Percentiles rank a stretch among this genome's conserved stretches.
Evolutionary conservation across 768 basidiomycete species (phyloP).

Genomic region (Pilatotrama ljubarskyi): DNA sequence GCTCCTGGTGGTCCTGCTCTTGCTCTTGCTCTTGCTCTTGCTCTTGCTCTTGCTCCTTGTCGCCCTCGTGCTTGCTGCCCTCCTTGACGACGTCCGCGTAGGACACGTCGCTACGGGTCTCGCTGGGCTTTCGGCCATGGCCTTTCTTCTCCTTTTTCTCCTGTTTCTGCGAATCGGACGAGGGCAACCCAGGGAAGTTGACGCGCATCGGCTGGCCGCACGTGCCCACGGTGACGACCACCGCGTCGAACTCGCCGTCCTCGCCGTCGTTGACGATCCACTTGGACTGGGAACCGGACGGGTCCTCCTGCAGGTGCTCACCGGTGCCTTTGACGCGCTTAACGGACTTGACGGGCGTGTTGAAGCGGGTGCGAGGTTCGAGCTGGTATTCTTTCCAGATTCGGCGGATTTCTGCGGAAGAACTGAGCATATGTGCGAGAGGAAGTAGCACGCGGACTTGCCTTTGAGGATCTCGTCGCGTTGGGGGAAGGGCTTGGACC

Average conservation of each 20-base stretch:
- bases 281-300: conserved; percentile 14
- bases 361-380: conserved; percentile 45
- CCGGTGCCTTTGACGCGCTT: conserved; percentile 26
- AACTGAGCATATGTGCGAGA: too few relatives aligned
- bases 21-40: background rate
- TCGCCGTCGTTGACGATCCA: conserved; percentile 51
- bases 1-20: conserved; percentile 21
- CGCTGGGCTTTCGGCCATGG: conserved; percentile 17
- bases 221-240: conserved; percentile 51
- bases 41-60: background rate
- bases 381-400: conserved; percentile 53
- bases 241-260: conserved; percentile 49
- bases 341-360: conserved; percentile 43
- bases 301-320: conserved; percentile 18
- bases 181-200: conserved; percentile 45
- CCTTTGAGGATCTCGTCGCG: conserved; percentile 52
- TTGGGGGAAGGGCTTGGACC: conserved; percentile 46
- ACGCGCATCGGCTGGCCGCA: conserved; percentile 50
- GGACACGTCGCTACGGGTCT: conserved; percentile 10
- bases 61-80: background rate
- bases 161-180: conserved; percentile 17
- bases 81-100: conserved; percentile 2
- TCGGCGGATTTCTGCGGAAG: conserved; percentile 19
- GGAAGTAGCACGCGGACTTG: conserved; percentile 18
- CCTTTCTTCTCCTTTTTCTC: background rate